A percentile compares a stretch with the other conserved stretches of the same genome.
phyloP scores from a whole-genome alignment of 2,329 filamentous ascomycete species.

The Fusarium sp. region DNA sequence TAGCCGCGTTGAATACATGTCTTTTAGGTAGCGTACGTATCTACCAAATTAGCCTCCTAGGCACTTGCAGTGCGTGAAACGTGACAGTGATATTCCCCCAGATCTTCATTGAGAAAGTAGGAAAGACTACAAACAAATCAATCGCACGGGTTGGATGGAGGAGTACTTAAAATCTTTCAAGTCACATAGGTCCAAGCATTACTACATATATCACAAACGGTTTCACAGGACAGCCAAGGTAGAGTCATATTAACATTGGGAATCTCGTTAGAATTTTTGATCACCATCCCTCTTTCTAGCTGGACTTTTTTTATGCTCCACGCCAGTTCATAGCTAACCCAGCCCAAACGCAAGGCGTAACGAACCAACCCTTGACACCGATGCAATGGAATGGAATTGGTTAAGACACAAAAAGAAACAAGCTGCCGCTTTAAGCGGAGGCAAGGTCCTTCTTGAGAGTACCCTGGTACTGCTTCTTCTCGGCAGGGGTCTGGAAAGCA shows the following conservation, averaged over 20 bases:
- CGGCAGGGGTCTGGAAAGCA: conserved; percentile 97
- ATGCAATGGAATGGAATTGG: conserved; percentile 58
- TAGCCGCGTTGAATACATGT: too few relatives aligned
- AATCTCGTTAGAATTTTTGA: conserved; percentile 53
- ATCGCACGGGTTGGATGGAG: too few relatives aligned
- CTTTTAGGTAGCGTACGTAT: too few relatives aligned
- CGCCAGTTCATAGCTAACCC: conserved; percentile 54
- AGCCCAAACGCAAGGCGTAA: conserved; percentile 53
- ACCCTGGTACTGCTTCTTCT: conserved; percentile 98
- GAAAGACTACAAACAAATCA: too few relatives aligned
- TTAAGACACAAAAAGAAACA: conserved; percentile 60
- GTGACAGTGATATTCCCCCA: too few relatives aligned
- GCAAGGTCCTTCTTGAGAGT: conserved; percentile 98
- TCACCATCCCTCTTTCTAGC: conserved; percentile 52
- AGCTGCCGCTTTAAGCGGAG: conserved; percentile 57
- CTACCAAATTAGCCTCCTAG: too few relatives aligned
- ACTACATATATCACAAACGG: neutral
- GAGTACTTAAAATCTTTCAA: too few relatives aligned
- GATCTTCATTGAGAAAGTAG: too few relatives aligned
- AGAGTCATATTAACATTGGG: conserved; percentile 50
- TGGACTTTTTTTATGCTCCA: conserved; percentile 53
- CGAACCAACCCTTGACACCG: conserved; percentile 65
- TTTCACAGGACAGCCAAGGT: conserved; percentile 27
- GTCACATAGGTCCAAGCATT: neutral
- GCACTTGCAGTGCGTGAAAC: too few relatives aligned